phyloP scores from a whole-genome alignment of 257 asterid species.

The Avicennia marina region DNA sequence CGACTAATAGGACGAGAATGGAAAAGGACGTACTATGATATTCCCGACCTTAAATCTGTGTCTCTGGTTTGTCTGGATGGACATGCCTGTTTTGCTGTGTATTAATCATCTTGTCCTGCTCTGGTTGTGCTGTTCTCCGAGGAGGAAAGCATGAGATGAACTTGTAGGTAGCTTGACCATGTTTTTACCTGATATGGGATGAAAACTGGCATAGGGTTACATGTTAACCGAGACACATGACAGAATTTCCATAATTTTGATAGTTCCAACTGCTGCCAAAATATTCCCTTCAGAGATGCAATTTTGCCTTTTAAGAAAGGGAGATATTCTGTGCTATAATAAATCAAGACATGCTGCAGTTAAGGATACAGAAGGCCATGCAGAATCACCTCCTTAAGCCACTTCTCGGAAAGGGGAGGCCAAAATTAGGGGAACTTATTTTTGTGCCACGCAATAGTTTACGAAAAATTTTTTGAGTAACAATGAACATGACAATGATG shows the following conservation, averaged over 20 bases:
- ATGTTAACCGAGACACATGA: not conserved
- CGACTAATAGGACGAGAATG: slow-evolving; percentile 7
- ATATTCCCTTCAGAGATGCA: slow-evolving; percentile 20
- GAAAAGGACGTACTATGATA: slow-evolving; percentile 29
- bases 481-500: too few relatives aligned
- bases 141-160: not conserved
- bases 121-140: not conserved
- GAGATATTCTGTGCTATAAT: slow-evolving; percentile 13
- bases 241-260: slow-evolving; percentile 12
- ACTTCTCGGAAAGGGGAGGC: slow-evolving; percentile 12
- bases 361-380: slow-evolving; percentile 7
- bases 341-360: slow-evolving; percentile 25
- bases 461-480: too few relatives aligned
- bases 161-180: slow-evolving; percentile 9
- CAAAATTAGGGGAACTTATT: not conserved
- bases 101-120: not conserved
- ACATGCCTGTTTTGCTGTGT: slow-evolving; percentile 1
- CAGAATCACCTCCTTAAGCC: slow-evolving; percentile 16
- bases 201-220: not conserved
- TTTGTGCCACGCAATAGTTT: too few relatives aligned
- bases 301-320: slow-evolving; percentile 24
- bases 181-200: slow-evolving; percentile 7
- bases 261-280: slow-evolving; percentile 4
- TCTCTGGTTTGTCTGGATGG: not conserved
- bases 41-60: slow-evolving; percentile 13